Conservation (phyloP, 345 rosid species). For the Salix purpurea region DNA sequence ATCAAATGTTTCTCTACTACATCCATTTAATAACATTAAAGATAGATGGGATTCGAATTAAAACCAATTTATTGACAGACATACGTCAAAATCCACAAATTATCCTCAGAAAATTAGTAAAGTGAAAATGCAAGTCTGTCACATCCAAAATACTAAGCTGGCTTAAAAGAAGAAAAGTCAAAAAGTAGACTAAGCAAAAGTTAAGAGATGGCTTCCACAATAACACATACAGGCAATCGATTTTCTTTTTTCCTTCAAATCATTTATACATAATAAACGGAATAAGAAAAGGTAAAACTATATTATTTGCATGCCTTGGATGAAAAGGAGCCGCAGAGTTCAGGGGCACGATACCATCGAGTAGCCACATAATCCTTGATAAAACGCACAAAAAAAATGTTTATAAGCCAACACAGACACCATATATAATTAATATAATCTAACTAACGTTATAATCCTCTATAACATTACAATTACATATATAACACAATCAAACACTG, state of each 20-base stretch:
- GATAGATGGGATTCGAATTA: not conserved
- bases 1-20: not conserved
- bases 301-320: conserved; percentile 56
- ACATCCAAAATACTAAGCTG: not conserved
- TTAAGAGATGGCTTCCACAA: not conserved
- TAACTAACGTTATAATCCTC: not conserved
- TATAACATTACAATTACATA: not conserved
- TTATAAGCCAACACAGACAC: conserved; percentile 3
- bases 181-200: not conserved
- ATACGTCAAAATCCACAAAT: not conserved
- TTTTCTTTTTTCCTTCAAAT: not conserved
- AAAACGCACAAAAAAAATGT: conserved; percentile 21
- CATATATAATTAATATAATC: conserved; percentile 9
- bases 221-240: not conserved
- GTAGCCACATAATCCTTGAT: conserved; percentile 97
- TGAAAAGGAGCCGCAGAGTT: conserved; percentile 92
- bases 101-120: not conserved
- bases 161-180: not conserved
- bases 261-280: not conserved
- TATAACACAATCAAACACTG: not conserved
- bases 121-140: not conserved
- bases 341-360: conserved; percentile 99
- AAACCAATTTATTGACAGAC: not conserved
- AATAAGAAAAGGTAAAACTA: not conserved
- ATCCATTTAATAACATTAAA: not conserved